These are phyloP conservation scores for Eimeria maxima DNA, from an alignment of 169 alveolate genomes.

Conservation along the genomic window DNA sequence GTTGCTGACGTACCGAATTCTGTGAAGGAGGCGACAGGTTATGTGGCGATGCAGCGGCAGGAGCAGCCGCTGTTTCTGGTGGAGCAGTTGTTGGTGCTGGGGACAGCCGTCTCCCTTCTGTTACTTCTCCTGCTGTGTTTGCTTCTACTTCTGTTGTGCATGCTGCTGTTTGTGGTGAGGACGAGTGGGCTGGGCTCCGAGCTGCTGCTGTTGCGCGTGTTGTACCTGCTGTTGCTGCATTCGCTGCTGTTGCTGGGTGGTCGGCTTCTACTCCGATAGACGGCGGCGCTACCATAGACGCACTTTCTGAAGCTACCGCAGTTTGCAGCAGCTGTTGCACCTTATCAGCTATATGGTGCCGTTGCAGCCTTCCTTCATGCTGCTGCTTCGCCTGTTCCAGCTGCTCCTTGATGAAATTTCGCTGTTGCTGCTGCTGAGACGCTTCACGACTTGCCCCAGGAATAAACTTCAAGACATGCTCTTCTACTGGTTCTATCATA, in stretches of 20 bases:
- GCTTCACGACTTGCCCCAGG: background rate
- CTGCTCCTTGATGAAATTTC: no score
- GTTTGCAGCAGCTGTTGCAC: background rate
- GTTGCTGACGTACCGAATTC: slow-evolving; percentile 4
- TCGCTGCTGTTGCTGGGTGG: slow-evolving; percentile 16
- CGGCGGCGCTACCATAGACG: background rate
- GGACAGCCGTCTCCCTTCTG: background rate
- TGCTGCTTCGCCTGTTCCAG: background rate
- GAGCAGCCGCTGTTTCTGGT: background rate
- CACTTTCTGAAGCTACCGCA: background rate
- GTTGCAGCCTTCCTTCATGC: background rate
- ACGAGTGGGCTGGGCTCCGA: background rate
- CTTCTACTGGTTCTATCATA: no score
- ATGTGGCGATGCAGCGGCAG: background rate
- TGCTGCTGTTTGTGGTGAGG: background rate
- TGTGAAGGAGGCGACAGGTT: background rate
- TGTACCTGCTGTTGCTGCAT: background rate
- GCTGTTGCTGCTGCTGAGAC: slow-evolving; percentile 24
- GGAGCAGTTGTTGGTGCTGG: background rate
- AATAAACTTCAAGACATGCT: background rate
- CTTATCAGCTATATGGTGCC: background rate
- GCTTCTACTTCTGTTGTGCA: background rate
- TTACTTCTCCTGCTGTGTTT: background rate
- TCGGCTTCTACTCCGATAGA: background rate
- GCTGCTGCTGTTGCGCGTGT: background rate